Base-by-base conservation (phyloP, 2,329 filamentous ascomycete genomes). In the Penicillium capsulatum region DNA sequence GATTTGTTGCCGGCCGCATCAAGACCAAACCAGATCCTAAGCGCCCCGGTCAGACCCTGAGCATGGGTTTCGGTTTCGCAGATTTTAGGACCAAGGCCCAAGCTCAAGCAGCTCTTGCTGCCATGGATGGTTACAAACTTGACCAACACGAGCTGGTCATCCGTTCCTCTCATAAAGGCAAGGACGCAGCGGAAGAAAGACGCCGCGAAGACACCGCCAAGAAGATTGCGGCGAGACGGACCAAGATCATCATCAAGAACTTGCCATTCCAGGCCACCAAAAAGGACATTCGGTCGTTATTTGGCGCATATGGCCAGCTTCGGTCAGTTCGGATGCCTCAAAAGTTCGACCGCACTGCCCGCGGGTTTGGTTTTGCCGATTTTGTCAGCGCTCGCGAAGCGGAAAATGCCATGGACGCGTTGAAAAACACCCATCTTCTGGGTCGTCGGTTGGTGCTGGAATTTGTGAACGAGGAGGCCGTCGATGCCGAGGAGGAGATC, bases 241-340 rank as follows among this genome's bases (percentile, higher is more conserved):
- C 90, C 33, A 97, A 97, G 76, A 84, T 98, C 60, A 83, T 97
- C 67, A 84, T 98, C 72, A 98, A 97, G 75, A 98, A 98, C 72
- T 71, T 98, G 66, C 91, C 92, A 14, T 98, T 98, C 71, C 88
- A 97, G 71, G 84, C 86, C 34, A 84, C 82, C 38, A 96, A 95
- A 73, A 92, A 94, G 66, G 92, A 98, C 63, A 77, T 98, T 42
- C 80, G 87, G 48, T 75, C 84, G 38, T 75, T 97, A 29, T 90
- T 97, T 63, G 81, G 86, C 46, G 82, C 87, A 24, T 97, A 96
- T 67, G 94, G 92, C 31, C 84, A 95, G 63, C 79, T 98, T 48
- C 84, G 88, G 58, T 91, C 89, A 37, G 87, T 98, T 45, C 86
- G 92, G 48, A 80, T 98, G 59, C 92, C 92, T 37, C 90, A 94